Evolutionary conservation across 441 rosid species (phyloP).

Genomic region (Metrosideros polymorpha): DNA sequence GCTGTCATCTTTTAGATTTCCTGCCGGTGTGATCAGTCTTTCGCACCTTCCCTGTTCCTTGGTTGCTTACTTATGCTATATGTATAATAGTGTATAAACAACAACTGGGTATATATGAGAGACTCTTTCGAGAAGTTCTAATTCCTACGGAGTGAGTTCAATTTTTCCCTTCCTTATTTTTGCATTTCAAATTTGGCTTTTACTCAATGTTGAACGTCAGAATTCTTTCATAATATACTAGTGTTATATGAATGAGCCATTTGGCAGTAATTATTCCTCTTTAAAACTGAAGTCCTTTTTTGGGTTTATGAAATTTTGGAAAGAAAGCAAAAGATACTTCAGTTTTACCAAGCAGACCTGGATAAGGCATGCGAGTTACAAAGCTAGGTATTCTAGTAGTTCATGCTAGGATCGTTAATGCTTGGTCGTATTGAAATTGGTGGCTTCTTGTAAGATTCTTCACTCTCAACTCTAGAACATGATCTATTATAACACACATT

Average conservation of each 20-base stretch:
- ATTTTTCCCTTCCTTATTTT: background rate
- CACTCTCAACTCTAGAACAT: background rate
- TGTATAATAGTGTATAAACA: background rate
- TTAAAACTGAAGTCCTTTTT: background rate
- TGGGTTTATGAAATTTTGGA: background rate
- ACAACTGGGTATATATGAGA: background rate
- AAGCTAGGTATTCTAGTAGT: background rate
- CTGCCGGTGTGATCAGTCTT: background rate
- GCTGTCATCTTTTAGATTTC: background rate
- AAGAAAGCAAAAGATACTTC: background rate
- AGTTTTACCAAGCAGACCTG: background rate
- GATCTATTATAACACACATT: background rate
- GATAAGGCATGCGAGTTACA: background rate
- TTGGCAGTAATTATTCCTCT: background rate
- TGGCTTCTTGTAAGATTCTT: background rate
- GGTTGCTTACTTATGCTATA: too few relatives aligned
- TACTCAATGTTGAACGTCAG: background rate
- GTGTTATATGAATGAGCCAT: background rate
- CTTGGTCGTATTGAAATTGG: background rate
- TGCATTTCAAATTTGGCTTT: background rate
- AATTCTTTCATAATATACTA: background rate
- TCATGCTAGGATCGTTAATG: background rate
- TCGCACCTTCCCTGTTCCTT: too few relatives aligned
- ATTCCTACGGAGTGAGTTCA: background rate
- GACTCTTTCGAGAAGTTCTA: background rate